Base-by-base conservation (phyloP, 2,329 filamentous ascomycete genomes). In the Aspergillus ruber region DNA sequence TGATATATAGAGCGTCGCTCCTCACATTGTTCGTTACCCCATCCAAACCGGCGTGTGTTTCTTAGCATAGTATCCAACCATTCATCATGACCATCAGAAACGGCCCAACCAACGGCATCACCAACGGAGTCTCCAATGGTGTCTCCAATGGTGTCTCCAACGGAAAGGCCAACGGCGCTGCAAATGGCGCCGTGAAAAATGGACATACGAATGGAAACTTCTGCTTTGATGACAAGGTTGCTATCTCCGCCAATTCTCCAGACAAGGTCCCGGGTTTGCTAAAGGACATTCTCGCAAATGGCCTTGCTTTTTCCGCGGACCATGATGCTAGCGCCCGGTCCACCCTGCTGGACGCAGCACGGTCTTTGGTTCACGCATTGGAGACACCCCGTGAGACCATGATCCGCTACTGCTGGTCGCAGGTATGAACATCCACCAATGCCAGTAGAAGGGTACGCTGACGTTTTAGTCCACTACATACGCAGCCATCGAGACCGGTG, bases 371-470 rank as follows among this genome's bases (percentile, higher is more conserved):
- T 1, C 49, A 52, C 32, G 66, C 53, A 46, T 58, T 66, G 10
- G 73, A 77, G 53, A 75, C 71, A 0, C 74, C 74, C 0, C 64
- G 73, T 6, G 74, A 78, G 58, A 72, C 73, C 0, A 74, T 76
- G 64, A 65, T 76, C 45, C 64, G 70, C 46, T 72, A 76, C 40
- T 64, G 58, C 50, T 77, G 74, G 71, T 71, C 70, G 0, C 65
- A 76, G 64, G 59, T 60, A 46, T 17, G 45, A 20, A 46, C 13
- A 42, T 8, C 20, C 9, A 21, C 17, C 17, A 17, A 6, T 36
- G 17, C 6, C 4, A 21, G 25, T 29, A 10, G 20, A 21, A 13
- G 8, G 4, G 8, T 25, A 13, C n/a, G 15, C 13, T 23, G 10
- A 23, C 18, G 21, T n/a, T 15, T 15, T 39, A 57, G 56, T 51